These are phyloP conservation scores for Stipa capillata DNA, from an alignment of 176 grass and related monocot species.

Conservation along the genomic window DNA sequence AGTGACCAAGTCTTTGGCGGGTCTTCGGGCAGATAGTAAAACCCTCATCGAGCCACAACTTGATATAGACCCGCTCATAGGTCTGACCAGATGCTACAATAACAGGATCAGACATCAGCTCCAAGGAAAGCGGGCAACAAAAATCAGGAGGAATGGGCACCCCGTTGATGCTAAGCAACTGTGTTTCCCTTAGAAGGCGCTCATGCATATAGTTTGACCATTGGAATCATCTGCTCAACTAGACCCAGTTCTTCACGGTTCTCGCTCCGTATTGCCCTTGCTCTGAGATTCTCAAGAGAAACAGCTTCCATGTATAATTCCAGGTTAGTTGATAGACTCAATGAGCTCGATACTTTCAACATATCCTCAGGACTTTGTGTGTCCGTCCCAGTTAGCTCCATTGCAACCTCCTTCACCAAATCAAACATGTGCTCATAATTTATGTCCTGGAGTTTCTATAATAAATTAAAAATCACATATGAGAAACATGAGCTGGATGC, in stretches of 20 bases:
- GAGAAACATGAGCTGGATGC: neutral
- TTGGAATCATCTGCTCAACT: conserved; percentile 50
- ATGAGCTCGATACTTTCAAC: conserved; percentile 40
- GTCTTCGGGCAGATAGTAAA: conserved; percentile 95
- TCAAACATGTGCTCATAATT: conserved; percentile 51
- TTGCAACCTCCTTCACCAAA: conserved; percentile 44
- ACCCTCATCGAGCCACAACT: conserved; percentile 90
- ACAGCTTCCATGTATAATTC: conserved; percentile 88
- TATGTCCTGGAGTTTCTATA: conserved; percentile 57
- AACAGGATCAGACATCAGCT: conserved; percentile 97
- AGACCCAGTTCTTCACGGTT: conserved; percentile 48
- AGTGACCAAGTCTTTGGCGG: conserved; percentile 76
- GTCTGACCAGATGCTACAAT: conserved; percentile 98
- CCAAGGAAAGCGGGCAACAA: conserved; percentile 87
- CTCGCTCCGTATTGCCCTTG: conserved; percentile 40
- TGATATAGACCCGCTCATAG: conserved; percentile 90
- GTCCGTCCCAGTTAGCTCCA: conserved; percentile 31
- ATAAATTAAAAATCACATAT: conserved; percentile 10
- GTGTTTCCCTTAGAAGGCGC: conserved; percentile 47
- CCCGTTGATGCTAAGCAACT: conserved; percentile 80
- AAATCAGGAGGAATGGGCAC: conserved; percentile 93
- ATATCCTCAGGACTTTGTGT: conserved; percentile 42
- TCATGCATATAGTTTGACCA: conserved; percentile 81
- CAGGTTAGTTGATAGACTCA: conserved; percentile 82
- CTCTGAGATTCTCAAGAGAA: conserved; percentile 78